phyloP scores from a whole-genome alignment of 345 rosid genomes.

The Populus pruinosa region DNA sequence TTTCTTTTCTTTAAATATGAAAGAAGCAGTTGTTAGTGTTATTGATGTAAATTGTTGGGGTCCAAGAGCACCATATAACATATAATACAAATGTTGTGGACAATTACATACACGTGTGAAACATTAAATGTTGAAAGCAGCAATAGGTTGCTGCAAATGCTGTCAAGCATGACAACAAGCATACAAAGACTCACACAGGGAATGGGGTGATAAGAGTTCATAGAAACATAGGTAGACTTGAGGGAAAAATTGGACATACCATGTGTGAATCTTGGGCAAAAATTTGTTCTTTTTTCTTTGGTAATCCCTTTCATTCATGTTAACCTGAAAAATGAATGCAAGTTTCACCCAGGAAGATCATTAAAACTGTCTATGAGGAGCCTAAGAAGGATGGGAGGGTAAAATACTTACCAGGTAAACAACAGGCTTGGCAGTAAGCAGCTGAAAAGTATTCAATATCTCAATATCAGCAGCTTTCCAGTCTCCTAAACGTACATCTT shows the following conservation, averaged over 20 bases:
- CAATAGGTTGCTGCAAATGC: no score
- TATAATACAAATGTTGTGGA: no score
- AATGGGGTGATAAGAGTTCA: not conserved
- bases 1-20: not conserved
- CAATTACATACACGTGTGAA: no score
- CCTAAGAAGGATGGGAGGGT: no score
- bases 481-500: slow-evolving; percentile 89
- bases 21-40: not conserved
- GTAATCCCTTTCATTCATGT: slow-evolving; percentile 92
- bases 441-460: slow-evolving; percentile 84
- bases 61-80: not conserved
- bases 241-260: slow-evolving; percentile 42
- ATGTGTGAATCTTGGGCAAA: slow-evolving; percentile 96
- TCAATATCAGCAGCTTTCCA: slow-evolving; percentile 98
- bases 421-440: slow-evolving; percentile 96
- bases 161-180: not conserved
- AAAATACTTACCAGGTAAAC: slow-evolving; percentile 72
- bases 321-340: slow-evolving; percentile 52
- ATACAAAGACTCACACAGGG: not conserved
- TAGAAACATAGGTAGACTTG: not conserved
- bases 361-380: not conserved
- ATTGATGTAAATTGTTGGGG: not conserved
- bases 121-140: no score
- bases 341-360: not conserved
- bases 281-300: slow-evolving; percentile 97